Conservation (phyloP, 768 basidiomycete genomes). For the Tricholoma sp. region DNA sequence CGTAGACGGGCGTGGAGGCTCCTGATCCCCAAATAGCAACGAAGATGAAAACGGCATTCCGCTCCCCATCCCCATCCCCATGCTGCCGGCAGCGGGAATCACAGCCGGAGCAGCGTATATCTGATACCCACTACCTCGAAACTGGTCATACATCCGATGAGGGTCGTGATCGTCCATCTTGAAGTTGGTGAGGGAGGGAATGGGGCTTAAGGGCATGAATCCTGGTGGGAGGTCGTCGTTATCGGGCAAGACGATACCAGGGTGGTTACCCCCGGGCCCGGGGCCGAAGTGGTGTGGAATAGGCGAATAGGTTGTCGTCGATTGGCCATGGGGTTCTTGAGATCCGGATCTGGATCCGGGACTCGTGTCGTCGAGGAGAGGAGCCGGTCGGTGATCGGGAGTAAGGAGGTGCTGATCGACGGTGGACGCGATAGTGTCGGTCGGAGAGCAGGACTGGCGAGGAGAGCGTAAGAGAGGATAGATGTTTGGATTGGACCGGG, state of each 20-base stretch:
- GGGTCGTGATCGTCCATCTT: conserved; percentile 2
- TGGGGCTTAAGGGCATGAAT: conserved; percentile 35
- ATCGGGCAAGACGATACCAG: conserved; percentile 22
- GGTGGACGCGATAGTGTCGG: conserved; percentile 28
- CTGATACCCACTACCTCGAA: background rate
- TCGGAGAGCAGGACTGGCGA: conserved; percentile 35
- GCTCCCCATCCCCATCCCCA: background rate
- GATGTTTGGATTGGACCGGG: background rate
- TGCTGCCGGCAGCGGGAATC: background rate
- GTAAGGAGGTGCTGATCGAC: conserved; percentile 38
- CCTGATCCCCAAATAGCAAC: background rate
- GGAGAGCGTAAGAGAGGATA: background rate
- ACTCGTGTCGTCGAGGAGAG: conserved; percentile 9
- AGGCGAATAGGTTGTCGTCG: background rate
- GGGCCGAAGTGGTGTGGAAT: background rate
- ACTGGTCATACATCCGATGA: background rate
- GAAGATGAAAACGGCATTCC: background rate
- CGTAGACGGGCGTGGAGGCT: background rate
- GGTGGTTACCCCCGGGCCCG: conserved; percentile 7
- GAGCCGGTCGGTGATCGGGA: conserved; percentile 28
- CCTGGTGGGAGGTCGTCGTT: conserved; percentile 32
- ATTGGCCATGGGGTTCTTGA: background rate
- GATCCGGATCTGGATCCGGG: conserved; percentile 7
- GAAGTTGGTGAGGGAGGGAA: conserved; percentile 10
- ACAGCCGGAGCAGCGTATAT: conserved; percentile 5